These are phyloP conservation scores for Talaromyces piceae DNA, from an alignment of 2,329 filamentous ascomycete genomes.

Conservation along the genomic window DNA sequence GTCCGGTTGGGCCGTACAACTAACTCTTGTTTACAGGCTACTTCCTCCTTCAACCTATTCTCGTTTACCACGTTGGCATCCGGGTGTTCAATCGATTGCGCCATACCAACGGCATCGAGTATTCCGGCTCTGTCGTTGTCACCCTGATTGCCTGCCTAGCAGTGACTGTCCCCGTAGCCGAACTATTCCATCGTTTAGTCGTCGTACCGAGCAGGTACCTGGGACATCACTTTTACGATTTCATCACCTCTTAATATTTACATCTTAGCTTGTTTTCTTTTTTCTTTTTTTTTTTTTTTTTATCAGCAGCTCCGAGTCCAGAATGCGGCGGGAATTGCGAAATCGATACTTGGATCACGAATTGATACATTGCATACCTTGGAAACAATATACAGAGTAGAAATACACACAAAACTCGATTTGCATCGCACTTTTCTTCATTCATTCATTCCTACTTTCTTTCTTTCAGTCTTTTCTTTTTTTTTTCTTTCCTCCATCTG, in stretches of 20 bases:
- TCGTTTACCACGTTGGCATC: conserved; percentile 38
- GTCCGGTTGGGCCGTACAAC: neutral
- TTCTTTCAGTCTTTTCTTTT: neutral
- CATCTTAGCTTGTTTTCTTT: neutral
- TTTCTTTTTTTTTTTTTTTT: neutral
- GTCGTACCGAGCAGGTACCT: conserved; percentile 9
- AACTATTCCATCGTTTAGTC: conserved; percentile 8
- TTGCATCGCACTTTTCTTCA: neutral
- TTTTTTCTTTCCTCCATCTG: neutral
- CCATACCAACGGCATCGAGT: neutral
- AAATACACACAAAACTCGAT: too few relatives aligned
- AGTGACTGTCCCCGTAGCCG: conserved; percentile 6
- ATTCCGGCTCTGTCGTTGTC: conserved; percentile 7
- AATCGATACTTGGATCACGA: too few relatives aligned
- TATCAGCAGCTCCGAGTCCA: neutral
- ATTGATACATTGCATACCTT: too few relatives aligned
- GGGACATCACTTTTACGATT: conserved; percentile 9
- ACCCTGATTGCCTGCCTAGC: conserved; percentile 8
- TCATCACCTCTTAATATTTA: conserved; percentile 6
- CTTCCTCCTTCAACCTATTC: conserved; percentile 35
- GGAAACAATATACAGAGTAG: too few relatives aligned
- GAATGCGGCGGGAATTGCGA: too few relatives aligned
- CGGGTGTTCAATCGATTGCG: conserved; percentile 3
- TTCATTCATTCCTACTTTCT: too few relatives aligned
- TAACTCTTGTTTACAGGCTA: conserved; percentile 22